Evolutionary conservation across 2,329 filamentous ascomycete genomes (phyloP), one percentile per base, ranked within the genome.

Genomic region (Amylocarpus encephaloides): DNA sequence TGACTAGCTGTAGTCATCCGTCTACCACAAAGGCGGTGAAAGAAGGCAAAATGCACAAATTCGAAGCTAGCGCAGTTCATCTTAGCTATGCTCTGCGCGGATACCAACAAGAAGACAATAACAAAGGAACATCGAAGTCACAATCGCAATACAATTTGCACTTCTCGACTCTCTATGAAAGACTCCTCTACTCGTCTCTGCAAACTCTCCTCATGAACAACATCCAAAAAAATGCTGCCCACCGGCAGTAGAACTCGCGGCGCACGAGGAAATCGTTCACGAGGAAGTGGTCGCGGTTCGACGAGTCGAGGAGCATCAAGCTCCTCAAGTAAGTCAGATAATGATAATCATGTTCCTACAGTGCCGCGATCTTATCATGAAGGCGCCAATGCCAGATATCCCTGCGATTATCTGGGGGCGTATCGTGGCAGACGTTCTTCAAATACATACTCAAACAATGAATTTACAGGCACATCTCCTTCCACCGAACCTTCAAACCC

Each of bases 231-330:
- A 39, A 66, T 66, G 64, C 57, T 58, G 52, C 54, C 48, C 36
- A 43, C 48, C 50, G 56, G 58, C 58, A 56, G 55, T 62, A 61
- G 55, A 51, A 56, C 51, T 52, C 57, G 62, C 52, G 54, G 56
- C 50, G 50, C 55, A 49, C 62, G 60, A 51, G 62, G 57, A 36
- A 61, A 58, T 47, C 57, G 59, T 59, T 61, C 60, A 54, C 52
- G 59, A 60, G 58, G 58, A 58, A 62, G 56, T 62, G 62, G 63
- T 55, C 59, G 62, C 48, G 61, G 58, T 50, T 51, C 54, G 48
- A 59, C 57, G 54, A 57, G 61, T 55, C 59, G 63, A 62, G 64
- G 64, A 64, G 62, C 59, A 59, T 54, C 46, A 47, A 60, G 53
- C 60, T 64, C 64, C 54, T 59, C 58, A 19, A 57, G 64, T 66